Conservation (phyloP, 23 red algal genomes). For the Gracilaria vermiculophylla region DNA sequence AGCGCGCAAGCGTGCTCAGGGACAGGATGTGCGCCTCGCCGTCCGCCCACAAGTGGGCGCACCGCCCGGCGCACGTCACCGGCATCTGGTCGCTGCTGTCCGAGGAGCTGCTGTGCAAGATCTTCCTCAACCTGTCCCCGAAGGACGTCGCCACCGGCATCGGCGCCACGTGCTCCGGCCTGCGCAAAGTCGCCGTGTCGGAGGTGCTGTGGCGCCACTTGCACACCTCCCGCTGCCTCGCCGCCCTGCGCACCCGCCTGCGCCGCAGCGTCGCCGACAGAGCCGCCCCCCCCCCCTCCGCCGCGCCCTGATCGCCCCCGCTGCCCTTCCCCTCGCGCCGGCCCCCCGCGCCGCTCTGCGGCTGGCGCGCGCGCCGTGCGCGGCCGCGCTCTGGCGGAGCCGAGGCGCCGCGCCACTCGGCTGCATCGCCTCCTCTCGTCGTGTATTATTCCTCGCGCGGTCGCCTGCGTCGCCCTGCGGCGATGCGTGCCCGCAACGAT, state of each 20-base stretch:
- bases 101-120: conserved; percentile 48
- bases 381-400: too few species aligned
- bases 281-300: not conserved
- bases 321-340: too few species aligned
- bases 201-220: conserved; percentile 21
- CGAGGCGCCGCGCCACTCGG: too few species aligned
- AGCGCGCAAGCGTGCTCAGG: conserved; percentile 4
- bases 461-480: not conserved
- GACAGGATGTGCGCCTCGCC: conserved; percentile 19
- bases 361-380: too few species aligned
- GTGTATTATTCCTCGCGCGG: not conserved
- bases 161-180: conserved; percentile 43
- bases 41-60: not conserved
- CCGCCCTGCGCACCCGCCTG: not conserved
- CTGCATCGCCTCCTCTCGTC: too few species aligned
- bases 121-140: conserved; percentile 21
- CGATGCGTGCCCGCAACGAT: not conserved
- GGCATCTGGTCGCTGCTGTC: conserved; percentile 34
- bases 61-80: not conserved
- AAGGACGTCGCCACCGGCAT: conserved; percentile 34
- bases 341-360: too few species aligned
- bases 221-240: conserved; percentile 12
- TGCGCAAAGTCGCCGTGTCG: conserved; percentile 19
- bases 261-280: not conserved
- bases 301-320: too few species aligned